Base-by-base conservation (phyloP, 2,329 filamentous ascomycete species). In the Ophiocordyceps unilateralis region DNA sequence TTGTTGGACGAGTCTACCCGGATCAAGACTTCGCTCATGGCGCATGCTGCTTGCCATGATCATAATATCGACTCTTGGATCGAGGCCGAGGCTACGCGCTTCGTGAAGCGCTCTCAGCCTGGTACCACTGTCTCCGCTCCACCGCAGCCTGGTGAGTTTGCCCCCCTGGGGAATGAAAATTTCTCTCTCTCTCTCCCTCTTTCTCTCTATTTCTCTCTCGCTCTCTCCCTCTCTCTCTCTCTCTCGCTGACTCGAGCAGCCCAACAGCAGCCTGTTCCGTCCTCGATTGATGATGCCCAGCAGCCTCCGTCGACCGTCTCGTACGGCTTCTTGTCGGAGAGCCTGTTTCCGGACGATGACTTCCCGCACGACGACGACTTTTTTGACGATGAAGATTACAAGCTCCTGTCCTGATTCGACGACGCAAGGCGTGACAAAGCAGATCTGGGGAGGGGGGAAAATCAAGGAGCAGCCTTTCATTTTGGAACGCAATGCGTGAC, bases 61-160 rank as follows among this genome's bases (percentile, higher is more conserved):
- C 50, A 60, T 14, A 70, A 71, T 44, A 74, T 75, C 49, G 58
- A 72, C 45, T 56, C 59, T 19, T 76, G 71, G 71, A 60, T 75
- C 36, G 62, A 70, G 41, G 68, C 62, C 43, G 68, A 73, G 52
- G 70, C 71, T 3, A 62, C 59, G 40, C 61, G 56, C n/a, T 70
- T 69, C 44, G 68, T 72, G 5, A 55, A 64, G 52, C 34, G 45
- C 42, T 21, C 42, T 23, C 30, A 23, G 20, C 17, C 32, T 9
- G 4, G 19, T 2, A 15, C n/a, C n/a, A 19, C n/a, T 36, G n/a
- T n/a, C 32, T 4, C n/a, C 12, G 9, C 24, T 3, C 9, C 24
- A 12, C 24, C 24, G n/a, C 32, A 36, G 32, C 32, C 32, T 20
- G 32, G 32, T 36, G 32, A 36, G 32, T 19, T 19, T n/a, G 9